Evolutionary conservation across 306 rosid genomes (phyloP).

Genomic region (Benincasa hispida): DNA sequence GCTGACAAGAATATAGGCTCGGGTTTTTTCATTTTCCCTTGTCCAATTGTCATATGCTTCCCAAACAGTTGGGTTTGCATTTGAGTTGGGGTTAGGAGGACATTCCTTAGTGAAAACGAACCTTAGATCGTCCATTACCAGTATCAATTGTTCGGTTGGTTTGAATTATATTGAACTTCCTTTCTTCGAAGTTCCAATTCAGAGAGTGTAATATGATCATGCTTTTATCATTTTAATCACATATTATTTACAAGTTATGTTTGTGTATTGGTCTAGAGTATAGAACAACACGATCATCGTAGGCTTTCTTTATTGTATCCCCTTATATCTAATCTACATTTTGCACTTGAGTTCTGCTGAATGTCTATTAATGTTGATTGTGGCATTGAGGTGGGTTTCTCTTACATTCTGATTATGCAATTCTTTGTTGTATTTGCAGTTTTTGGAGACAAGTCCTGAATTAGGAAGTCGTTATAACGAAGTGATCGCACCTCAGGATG

Average conservation of each 20-base stretch:
- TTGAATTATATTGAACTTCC: not conserved
- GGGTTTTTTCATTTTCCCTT: too few species aligned
- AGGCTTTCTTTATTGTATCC: not conserved
- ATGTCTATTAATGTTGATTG: constrained; percentile 23
- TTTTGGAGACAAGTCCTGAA: constrained; percentile 74
- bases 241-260: not conserved
- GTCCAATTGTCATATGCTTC: too few species aligned
- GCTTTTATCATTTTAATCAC: not conserved
- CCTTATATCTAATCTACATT: not conserved
- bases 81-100: too few species aligned
- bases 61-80: too few species aligned
- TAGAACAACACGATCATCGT: not conserved
- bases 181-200: not conserved
- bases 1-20: too few species aligned
- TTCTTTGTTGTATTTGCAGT: constrained; percentile 34
- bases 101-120: too few species aligned
- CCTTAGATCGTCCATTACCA: too few species aligned
- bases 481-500: constrained; percentile 93
- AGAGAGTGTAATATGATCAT: not conserved
- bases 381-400: not conserved
- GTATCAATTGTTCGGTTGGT: not conserved
- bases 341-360: not conserved
- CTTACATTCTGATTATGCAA: not conserved
- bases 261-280: not conserved
- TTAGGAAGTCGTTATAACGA: constrained; percentile 73